Evolutionary conservation across 2,329 filamentous ascomycete species (phyloP), one percentile per base, ranked within the genome.

Genomic region (Ophiocordyceps camponoti-leonardi): DNA sequence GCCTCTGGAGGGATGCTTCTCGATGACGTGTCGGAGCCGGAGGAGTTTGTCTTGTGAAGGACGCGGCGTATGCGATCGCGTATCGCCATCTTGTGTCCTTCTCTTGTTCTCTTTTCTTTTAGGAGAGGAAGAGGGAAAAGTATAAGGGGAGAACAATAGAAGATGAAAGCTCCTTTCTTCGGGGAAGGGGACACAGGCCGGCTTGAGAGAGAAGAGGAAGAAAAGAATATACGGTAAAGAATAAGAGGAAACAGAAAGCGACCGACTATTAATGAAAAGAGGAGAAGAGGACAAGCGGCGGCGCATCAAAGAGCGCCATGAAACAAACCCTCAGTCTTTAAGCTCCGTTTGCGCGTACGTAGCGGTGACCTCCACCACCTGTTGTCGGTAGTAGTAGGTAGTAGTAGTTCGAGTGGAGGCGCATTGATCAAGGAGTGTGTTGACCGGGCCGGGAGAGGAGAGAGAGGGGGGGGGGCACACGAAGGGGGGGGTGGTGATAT

Each of bases 41-140:
- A 58, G 41, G 54, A 53, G 44, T 57, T 53, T 28, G 64, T 64
- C 51, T 57, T 59, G 58, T 62, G 64, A 52, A 64, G 50, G 35
- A 54, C 63, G 52, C 64, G 63, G 49, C 64, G 64, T 49, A 67
- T 59, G 33, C 61, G 61, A 41, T 67, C 64, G 47, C 64, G 61
- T 45, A 67, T 66, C 39, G 65, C 57, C 65, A 67, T 67, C 13
- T 33, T 33, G 5, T 5, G 5, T 6, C 13, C 5, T 11, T 6
- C 11, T 4, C 5, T 6, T 33, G 11, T 4, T 6, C 13, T 6
- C 5, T 33, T 16, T 16, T 4, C 11, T 33, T 16, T 11, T 16
- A 35, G n/a, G 6, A 35, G 6, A 14, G 31, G 31, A 6, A 16
- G n/a, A 16, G n/a, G n/a, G n/a, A n/a, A n/a, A n/a, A n/a, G n/a